Conservation (phyloP, 2,329 filamentous ascomycete species). For the Teratosphaeria epicoccoides region DNA sequence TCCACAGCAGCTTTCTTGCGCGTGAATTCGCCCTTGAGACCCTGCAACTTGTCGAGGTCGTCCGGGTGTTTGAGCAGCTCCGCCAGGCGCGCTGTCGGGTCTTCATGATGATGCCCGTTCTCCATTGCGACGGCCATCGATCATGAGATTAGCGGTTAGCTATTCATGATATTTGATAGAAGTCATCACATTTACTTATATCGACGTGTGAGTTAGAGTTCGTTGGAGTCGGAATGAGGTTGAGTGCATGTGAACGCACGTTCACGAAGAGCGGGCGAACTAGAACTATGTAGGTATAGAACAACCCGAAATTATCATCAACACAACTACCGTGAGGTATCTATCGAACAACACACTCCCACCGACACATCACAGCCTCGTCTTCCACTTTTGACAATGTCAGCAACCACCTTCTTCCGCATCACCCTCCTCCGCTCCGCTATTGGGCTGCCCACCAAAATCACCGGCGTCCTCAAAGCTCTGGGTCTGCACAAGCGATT, state of each 20-base stretch:
- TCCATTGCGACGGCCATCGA: neutral
- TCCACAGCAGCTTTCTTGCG: conserved; percentile 91
- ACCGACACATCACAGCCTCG: neutral
- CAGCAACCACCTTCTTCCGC: conserved; percentile 70
- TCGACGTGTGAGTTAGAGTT: neutral
- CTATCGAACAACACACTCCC: neutral
- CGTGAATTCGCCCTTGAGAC: conserved; percentile 81
- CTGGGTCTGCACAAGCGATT: conserved; percentile 77
- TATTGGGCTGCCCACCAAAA: conserved; percentile 72
- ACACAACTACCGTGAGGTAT: neutral
- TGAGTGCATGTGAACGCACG: too few relatives aligned
- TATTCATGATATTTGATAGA: neutral
- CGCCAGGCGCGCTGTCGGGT: conserved; percentile 54
- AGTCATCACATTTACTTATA: neutral
- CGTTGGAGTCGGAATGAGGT: neutral
- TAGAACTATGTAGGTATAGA: too few relatives aligned
- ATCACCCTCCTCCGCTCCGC: conserved; percentile 82
- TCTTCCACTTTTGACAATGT: conserved; percentile 3
- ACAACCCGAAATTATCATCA: too few relatives aligned
- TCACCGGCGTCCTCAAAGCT: conserved; percentile 68
- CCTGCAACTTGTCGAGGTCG: conserved; percentile 89
- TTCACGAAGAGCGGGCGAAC: too few relatives aligned
- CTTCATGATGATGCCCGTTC: conserved; percentile 12
- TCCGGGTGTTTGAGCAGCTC: conserved; percentile 92
- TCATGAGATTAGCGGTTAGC: neutral